These are phyloP conservation scores for Fusarium duplospermum DNA, from an alignment of 2,329 filamentous ascomycete genomes.

Conservation along the genomic window DNA sequence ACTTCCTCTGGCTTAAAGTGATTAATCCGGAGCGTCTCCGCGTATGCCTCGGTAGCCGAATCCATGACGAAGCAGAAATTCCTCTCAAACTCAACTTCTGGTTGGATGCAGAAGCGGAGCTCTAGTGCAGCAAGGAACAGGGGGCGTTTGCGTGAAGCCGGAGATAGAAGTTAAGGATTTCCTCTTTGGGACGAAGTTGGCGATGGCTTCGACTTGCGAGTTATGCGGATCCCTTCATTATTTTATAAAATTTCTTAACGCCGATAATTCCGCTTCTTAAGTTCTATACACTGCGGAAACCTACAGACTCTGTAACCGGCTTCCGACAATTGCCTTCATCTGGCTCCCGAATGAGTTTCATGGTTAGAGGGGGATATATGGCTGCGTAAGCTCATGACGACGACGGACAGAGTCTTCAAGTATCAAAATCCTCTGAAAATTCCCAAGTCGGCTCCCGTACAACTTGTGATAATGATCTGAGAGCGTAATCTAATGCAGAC, in stretches of 20 bases:
- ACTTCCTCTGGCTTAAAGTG: constrained; percentile 38
- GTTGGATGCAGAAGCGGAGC: not conserved
- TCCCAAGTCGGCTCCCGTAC: not conserved
- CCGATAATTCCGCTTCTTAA: constrained; percentile 26
- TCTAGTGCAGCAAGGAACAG: not conserved
- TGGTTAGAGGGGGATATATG: not conserved
- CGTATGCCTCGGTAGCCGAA: constrained; percentile 26
- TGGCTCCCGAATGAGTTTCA: constrained; percentile 4
- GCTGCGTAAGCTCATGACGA: not conserved
- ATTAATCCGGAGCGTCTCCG: constrained; percentile 32
- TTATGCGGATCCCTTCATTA: not conserved
- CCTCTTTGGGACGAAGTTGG: constrained; percentile 11
- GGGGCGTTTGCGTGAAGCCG: not conserved
- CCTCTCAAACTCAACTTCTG: not conserved
- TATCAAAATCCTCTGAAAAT: not conserved
- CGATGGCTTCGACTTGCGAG: not conserved
- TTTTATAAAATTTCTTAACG: constrained; percentile 16
- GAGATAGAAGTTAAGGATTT: constrained; percentile 25
- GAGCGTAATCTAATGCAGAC: not conserved
- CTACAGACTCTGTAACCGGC: constrained; percentile 6
- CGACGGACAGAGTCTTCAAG: not conserved
- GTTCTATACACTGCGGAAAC: not conserved
- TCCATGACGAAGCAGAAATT: constrained; percentile 16
- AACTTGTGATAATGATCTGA: not conserved
- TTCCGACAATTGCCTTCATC: constrained; percentile 13